Percentiles rank a stretch among this genome's conserved stretches.
These are phyloP conservation scores for Emericellopsis atlantica DNA, from an alignment of 2,329 filamentous ascomycete genomes.

Conservation along the genomic window DNA sequence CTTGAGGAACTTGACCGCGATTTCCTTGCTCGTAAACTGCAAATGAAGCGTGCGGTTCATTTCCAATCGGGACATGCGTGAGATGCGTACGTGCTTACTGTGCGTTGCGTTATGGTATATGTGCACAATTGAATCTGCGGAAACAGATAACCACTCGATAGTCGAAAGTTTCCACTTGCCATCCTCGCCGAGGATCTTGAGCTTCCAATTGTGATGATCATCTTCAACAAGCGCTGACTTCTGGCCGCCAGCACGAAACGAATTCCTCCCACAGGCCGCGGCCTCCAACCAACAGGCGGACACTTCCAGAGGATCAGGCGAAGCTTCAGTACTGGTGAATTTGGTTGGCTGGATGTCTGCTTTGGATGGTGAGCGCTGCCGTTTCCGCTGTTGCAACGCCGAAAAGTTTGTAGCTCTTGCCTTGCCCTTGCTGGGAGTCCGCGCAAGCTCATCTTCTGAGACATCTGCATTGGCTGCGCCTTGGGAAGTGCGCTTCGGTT, in stretches of 20 bases:
- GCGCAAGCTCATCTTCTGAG: conserved; percentile 17
- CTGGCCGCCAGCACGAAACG: neutral
- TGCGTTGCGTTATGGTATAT: conserved; percentile 6
- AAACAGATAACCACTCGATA: conserved; percentile 10
- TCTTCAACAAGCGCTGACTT: neutral
- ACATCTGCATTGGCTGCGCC: conserved; percentile 5
- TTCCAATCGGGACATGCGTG: neutral
- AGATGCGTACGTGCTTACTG: conserved; percentile 9
- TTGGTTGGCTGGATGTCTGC: neutral
- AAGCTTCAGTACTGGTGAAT: neutral
- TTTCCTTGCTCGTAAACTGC: neutral
- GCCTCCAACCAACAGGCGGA: neutral
- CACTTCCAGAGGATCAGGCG: neutral
- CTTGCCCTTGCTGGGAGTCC: neutral
- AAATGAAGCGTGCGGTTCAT: neutral
- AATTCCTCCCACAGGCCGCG: neutral
- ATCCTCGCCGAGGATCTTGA: neutral
- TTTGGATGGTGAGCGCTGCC: neutral
- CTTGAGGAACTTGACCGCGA: neutral
- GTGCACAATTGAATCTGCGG: conserved; percentile 4
- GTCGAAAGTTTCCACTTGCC: neutral
- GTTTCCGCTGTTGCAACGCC: neutral
- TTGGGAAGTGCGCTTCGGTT: conserved; percentile 3
- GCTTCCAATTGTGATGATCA: neutral
- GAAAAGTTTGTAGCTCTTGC: neutral